Evolutionary conservation across 352 stramenopile species (phyloP).

Genomic region (Phytophthora boehmeriae): DNA sequence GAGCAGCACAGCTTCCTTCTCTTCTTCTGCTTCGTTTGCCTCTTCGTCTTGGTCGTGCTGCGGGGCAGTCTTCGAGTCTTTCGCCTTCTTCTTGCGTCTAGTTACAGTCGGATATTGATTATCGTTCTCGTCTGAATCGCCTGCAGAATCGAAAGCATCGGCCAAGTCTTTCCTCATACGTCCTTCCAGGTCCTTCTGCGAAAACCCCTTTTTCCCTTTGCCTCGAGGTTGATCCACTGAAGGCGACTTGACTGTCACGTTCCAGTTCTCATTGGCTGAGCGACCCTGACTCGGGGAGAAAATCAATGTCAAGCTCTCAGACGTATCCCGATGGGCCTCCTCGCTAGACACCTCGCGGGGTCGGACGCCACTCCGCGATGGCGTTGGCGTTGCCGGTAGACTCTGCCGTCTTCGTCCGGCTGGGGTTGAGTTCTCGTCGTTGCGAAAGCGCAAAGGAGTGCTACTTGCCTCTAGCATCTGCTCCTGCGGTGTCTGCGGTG

Average conservation of each 20-base stretch:
- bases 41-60: conserved; percentile 6
- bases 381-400: conserved; percentile 50
- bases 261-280: conserved; percentile 39
- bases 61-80: conserved; percentile 6
- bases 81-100: conserved; percentile 29
- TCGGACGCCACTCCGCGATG: conserved; percentile 33
- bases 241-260: conserved; percentile 66
- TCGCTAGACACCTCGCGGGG: conserved; percentile 46
- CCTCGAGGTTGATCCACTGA: conserved; percentile 35
- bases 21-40: conserved; percentile 22
- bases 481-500: conserved; percentile 36
- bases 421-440: conserved; percentile 31
- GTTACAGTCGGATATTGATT: conserved; percentile 20
- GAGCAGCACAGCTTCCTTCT: conserved; percentile 42
- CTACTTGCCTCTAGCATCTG: conserved; percentile 46
- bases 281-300: conserved; percentile 61
- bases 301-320: conserved; percentile 42
- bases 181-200: conserved; percentile 64
- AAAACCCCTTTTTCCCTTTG: conserved; percentile 35
- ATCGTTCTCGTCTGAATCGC: conserved; percentile 30
- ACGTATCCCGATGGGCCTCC: conserved; percentile 25
- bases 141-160: conserved; percentile 43
- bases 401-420: conserved; percentile 43
- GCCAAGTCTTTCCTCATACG: conserved; percentile 71
- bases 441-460: conserved; percentile 43